Conservation (phyloP, 2,329 filamentous ascomycete species). For the Phialocephala sp. region DNA sequence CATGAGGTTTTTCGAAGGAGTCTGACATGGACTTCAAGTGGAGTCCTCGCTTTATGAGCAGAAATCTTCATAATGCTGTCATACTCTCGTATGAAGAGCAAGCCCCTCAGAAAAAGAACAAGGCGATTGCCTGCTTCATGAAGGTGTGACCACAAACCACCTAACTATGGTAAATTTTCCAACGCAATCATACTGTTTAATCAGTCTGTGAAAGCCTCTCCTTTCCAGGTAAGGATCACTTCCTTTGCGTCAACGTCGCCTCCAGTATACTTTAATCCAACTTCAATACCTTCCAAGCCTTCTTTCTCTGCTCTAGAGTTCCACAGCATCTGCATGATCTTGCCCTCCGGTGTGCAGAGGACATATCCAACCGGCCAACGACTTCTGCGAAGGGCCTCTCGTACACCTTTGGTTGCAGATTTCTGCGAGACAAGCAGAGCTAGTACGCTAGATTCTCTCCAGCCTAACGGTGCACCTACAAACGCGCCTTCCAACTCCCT, state of each 20-base stretch:
- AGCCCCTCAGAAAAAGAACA: conserved; percentile 1
- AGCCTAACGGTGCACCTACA: conserved; percentile 73
- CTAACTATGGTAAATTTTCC: not conserved
- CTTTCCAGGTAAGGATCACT: conserved; percentile 59
- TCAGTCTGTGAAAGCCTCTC: conserved; percentile 42
- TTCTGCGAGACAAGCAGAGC: conserved; percentile 73
- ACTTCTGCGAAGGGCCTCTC: conserved; percentile 72
- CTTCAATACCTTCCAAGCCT: conserved; percentile 65
- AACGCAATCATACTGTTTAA: not conserved
- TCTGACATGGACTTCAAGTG: no score
- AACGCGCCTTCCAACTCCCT: conserved; percentile 85
- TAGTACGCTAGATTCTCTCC: conserved; percentile 68
- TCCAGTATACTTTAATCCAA: conserved; percentile 52
- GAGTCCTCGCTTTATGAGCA: not conserved
- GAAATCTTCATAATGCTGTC: not conserved
- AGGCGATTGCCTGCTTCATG: conserved; percentile 2
- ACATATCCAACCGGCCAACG: conserved; percentile 75
- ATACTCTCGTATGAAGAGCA: conserved; percentile 20
- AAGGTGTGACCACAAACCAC: conserved; percentile 1
- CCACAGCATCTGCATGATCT: conserved; percentile 73
- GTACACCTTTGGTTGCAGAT: conserved; percentile 78
- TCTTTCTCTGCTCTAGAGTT: conserved; percentile 67
- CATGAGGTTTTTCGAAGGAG: not conserved
- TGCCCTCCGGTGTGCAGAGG: conserved; percentile 62
- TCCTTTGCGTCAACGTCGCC: conserved; percentile 44